These are phyloP conservation scores for Amphibolis antarctica DNA, from an alignment of 106 monocot genomes.

Conservation along the genomic window DNA sequence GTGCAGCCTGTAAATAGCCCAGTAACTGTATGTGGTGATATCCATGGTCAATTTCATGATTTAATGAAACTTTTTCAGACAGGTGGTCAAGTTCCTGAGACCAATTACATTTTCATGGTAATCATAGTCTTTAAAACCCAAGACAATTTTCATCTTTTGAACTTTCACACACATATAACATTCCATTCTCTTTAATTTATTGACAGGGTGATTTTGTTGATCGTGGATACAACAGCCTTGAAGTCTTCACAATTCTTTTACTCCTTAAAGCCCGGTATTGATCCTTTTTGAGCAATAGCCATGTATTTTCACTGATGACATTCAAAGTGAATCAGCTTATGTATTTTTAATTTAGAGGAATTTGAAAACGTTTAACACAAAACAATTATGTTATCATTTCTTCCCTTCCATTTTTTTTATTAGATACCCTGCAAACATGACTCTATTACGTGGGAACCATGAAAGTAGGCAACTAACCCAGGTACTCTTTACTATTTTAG, in stretches of 20 bases:
- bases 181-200: neutral
- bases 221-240: conserved; percentile 75
- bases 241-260: conserved; percentile 78
- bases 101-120: conserved; percentile 82
- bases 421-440: conserved; percentile 95
- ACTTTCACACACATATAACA: conserved; percentile 11
- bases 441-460: conserved; percentile 89
- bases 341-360: neutral
- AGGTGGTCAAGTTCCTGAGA: conserved; percentile 70
- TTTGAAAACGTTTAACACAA: neutral
- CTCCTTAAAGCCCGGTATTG: conserved; percentile 69
- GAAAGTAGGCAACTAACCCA: conserved; percentile 98
- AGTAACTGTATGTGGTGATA: conserved; percentile 72
- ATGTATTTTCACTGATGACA: neutral
- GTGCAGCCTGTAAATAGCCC: conserved; percentile 77
- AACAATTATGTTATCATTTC: conserved; percentile 2
- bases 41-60: conserved; percentile 75
- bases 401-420: neutral
- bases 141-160: neutral
- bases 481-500: conserved; percentile 23
- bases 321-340: neutral
- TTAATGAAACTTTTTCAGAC: conserved; percentile 77
- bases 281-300: no score
- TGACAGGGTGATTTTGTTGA: conserved; percentile 81
- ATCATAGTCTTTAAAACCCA: neutral